Evolutionary conservation across 345 rosid genomes (phyloP).

Genomic region (Tarenaya hassleriana): DNA sequence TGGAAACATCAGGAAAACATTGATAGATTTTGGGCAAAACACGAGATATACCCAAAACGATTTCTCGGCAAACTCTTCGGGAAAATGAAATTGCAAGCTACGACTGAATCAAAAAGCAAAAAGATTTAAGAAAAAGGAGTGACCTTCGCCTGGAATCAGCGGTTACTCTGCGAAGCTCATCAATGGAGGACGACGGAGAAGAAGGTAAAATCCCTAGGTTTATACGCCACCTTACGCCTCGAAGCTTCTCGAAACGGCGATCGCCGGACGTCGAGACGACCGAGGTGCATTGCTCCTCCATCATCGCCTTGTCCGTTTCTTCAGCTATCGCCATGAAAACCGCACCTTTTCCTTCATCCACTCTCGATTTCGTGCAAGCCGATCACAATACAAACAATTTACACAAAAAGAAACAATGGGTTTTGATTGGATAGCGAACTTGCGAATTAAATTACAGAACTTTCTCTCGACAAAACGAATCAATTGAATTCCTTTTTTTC

Average conservation of each 20-base stretch:
- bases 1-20: too few relatives aligned
- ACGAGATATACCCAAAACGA: too few relatives aligned
- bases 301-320: constrained; percentile 19
- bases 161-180: constrained; percentile 72
- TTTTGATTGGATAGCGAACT: constrained; percentile 12
- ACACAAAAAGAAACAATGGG: not conserved
- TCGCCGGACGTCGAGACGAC: constrained; percentile 21
- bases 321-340: constrained; percentile 22
- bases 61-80: too few relatives aligned
- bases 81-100: too few relatives aligned
- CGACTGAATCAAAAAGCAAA: not conserved
- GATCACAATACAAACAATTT: not conserved
- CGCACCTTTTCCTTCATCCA: constrained; percentile 20
- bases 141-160: constrained; percentile 92
- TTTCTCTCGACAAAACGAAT: too few relatives aligned
- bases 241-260: constrained; percentile 43
- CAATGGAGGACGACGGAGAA: constrained; percentile 53
- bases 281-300: constrained; percentile 23
- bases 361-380: constrained; percentile 6
- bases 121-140: constrained; percentile 9
- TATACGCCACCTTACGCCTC: constrained; percentile 83
- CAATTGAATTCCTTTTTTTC: too few relatives aligned
- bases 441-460: too few relatives aligned
- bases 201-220: constrained; percentile 70
- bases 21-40: too few relatives aligned